These are phyloP conservation scores for Tricholoma hemisulphureum DNA, from an alignment of 768 basidiomycete genomes.

Conservation along the genomic window DNA sequence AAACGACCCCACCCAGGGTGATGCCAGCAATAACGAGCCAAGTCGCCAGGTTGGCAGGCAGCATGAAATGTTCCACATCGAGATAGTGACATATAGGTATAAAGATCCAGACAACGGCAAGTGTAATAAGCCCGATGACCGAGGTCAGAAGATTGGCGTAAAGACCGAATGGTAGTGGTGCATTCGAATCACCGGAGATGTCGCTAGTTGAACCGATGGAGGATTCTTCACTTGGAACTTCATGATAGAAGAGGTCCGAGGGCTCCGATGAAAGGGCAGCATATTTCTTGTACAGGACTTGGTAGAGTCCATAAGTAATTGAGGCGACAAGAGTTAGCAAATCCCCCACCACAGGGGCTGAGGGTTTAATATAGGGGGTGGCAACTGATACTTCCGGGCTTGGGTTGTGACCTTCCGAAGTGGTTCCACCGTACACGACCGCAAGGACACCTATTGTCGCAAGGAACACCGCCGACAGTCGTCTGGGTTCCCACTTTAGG, in stretches of 20 bases:
- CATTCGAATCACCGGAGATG: constrained; percentile 31
- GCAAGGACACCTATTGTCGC: constrained; percentile 79
- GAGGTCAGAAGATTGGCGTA: constrained; percentile 82
- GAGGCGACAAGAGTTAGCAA: constrained; percentile 71
- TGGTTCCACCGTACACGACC: constrained; percentile 78
- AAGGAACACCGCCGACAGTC: constrained; percentile 68
- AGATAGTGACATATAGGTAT: constrained; percentile 70
- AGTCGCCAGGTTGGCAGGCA: constrained; percentile 52
- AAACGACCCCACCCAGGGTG: constrained; percentile 66
- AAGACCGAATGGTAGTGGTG: constrained; percentile 77
- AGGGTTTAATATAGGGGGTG: constrained; percentile 28
- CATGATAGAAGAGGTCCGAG: constrained; percentile 48
- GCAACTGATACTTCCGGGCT: constrained; percentile 10
- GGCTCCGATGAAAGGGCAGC: constrained; percentile 68
- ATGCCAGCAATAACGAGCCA: constrained; percentile 63
- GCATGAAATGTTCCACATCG: constrained; percentile 62
- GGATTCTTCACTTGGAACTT: constrained; percentile 36
- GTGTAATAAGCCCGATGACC: constrained; percentile 74
- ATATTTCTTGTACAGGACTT: constrained; percentile 83
- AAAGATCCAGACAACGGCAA: constrained; percentile 75
- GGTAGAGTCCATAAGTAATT: constrained; percentile 71
- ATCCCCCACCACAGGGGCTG: constrained; percentile 69
- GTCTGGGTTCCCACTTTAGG: constrained; percentile 60
- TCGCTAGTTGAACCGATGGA: constrained; percentile 9
- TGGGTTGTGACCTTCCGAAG: constrained; percentile 17